Base-by-base conservation (phyloP, 2,329 filamentous ascomycete genomes). In the Botrytis medusae region DNA sequence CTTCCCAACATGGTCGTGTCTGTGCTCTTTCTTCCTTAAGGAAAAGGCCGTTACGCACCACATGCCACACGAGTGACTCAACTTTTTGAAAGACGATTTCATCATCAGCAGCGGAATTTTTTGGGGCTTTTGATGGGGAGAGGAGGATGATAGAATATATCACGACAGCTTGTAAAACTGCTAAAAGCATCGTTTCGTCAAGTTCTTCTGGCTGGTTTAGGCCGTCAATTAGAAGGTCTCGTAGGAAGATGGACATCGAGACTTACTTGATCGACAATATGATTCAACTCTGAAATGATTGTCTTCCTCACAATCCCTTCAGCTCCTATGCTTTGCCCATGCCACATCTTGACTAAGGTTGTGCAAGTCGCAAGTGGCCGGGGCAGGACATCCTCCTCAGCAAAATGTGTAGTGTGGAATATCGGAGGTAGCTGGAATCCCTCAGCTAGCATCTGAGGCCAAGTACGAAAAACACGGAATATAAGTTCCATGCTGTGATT, bases 271-370 rank as follows among this genome's bases (percentile, higher is more conserved):
- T 54, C 25, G 48, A n/a, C 25, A 51, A 51, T 51, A n/a, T n/a
- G 2, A 54, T 54, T 54, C 2, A 54, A 54, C 48, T 54, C 48
- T 60, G 20, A 60, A 22, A 34, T 2, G n/a, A 60, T 60, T 37
- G 57, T 60, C 29, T 60, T 60, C 57, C 57, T 37, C 10, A 60
- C 29, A 37, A 60, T 34, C 8, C 37, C 57, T 34, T 60, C 57
- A 60, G 57, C 57, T 22, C 57, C 57, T 37, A 60, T 32, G 20
- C 29, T 22, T 25, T 60, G 57, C 1, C 57, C 29, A 34, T 60
- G 57, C 57, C 57, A 60, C 57, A 60, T 60, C 18, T 37, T 60
- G 57, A 60, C 57, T 34, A 60, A 60, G 5, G 57, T 60, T 60
- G 20, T 60, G 32, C 57, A 60, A 34, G 57, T 37, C 9, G 57